Base-by-base conservation (phyloP, 306 rosid genomes). In the Lagenaria siceraria region DNA sequence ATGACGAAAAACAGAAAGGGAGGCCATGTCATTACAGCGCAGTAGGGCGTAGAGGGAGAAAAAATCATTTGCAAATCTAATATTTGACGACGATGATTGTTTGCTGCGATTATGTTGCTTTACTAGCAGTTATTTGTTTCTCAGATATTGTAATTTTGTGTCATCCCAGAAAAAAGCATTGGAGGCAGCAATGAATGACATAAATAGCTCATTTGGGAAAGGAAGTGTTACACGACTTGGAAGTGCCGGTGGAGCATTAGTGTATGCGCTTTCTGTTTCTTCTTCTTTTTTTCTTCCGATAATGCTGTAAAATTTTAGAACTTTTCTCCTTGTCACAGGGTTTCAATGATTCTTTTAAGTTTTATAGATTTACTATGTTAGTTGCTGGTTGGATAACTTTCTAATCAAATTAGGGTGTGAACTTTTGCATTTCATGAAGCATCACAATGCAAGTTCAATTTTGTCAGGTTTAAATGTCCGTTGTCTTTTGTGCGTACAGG, bases 231-330 rank as follows among this genome's bases (percentile, higher is more conserved):
- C 99, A 25, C 84, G 99, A 86, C 78, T 95, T 78, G 97, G 99
- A 79, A 95, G 99, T 83, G 97, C 97, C 49, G 99, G 97, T 69
- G 99, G 97, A 79, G 99, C 97, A 75, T 88, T 95, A 80, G 99
- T 95, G 98, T 95, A 95, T 81, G 88, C 77, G 31, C 81, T 85
- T 58, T 78, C 63, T 56, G 56, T 29, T 61, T 29, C 1, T 56
- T 10, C 40, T 31, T 29, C 29, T 61, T 33, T 5, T 12, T 5
- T 65, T 14, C 27, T 73, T 5, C 3, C 2, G 59, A 17, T 19
- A 74, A 54, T 48, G 27, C 1, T 3, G 65, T 10, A 17, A 74
- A 74, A n/a, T 49, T 71, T 11, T 25, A 3, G 13, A 19, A 40
- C 8, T 40, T 40, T 40, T 40, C 46, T 8, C 46, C 46, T 40